Base-by-base conservation (phyloP, 805 yeast species). In the Schizosaccharomyces octosporus region DNA sequence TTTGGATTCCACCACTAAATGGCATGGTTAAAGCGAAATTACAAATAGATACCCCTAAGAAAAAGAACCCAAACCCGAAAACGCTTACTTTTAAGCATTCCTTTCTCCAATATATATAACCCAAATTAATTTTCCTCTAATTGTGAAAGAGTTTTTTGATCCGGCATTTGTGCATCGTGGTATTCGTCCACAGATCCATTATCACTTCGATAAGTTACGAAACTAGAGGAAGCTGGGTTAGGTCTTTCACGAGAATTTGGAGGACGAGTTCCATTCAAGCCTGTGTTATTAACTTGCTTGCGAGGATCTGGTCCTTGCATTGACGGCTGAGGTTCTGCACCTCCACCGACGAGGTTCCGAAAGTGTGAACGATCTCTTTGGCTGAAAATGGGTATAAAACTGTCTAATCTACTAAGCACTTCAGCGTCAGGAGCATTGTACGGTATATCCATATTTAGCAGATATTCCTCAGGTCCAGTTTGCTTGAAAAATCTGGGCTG, bases 401-500 rank as follows among this genome's bases (percentile, higher is more conserved):
- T 29, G 32, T 51, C 57, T 9, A 51, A 21, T 6, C 19, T 17
- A 51, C 36, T 6, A 15, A 51, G 32, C 6, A 24, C 36, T 51
- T 51, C 36, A 6, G 27, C 19, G 36, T 51, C 36, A 19, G 57
- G 21, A 2, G 7, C 21, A 4, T 29, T 29, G 32, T 59, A 19
- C 1, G 48, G 61, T 9, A 51, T 43, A 36, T 57, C 42, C n/a
- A 57, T n/a, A 5, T 57, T 36, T 5, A 57, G 24, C 1, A 6
- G 15, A 42, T 57, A 57, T 41, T 57, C 60, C 27, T 55, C 63
- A 11, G 73, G 72, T 24, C 69, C 69, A 31, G 71, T 71, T 13
- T 75, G 76, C 68, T 77, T 80, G 73, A 90, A 90, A 55, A 87
- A 72, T 68, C 82, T 81, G 27, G 97, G 96, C 65, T 80, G 81